A percentile compares a stretch with the other conserved stretches of the same genome.
Conservation (phyloP, 2,329 filamentous ascomycete genomes). For the Colletotrichum sp. region DNA sequence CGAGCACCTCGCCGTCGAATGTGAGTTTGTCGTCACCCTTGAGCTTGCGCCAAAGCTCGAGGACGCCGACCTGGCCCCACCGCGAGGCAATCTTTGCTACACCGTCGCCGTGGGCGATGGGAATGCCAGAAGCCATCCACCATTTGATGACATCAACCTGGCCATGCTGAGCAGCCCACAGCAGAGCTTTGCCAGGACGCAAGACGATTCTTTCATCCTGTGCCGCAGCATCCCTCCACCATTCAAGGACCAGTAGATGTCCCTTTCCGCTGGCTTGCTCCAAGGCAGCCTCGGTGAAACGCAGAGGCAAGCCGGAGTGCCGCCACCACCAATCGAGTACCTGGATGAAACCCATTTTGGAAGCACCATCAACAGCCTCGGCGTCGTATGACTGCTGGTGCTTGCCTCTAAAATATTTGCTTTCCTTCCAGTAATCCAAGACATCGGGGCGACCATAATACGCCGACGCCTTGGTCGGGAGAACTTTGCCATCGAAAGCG, state of each 20-base stretch:
- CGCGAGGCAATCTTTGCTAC: conserved; percentile 85
- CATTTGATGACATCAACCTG: conserved; percentile 79
- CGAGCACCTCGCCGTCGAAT: conserved; percentile 83
- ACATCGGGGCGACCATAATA: conserved; percentile 86
- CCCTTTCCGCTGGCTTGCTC: conserved; percentile 88
- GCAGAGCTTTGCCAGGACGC: conserved; percentile 83
- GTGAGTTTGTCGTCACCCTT: conserved; percentile 71
- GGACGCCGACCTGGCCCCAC: conserved; percentile 82
- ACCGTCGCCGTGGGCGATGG: conserved; percentile 79
- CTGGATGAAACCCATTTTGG: conserved; percentile 81
- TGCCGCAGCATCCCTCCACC: conserved; percentile 81
- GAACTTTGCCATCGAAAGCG: conserved; percentile 82
- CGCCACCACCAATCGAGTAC: conserved; percentile 93
- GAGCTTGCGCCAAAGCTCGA: conserved; percentile 79
- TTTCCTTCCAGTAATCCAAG: conserved; percentile 89
- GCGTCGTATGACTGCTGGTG: conserved; percentile 71
- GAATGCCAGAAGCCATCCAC: conserved; percentile 85
- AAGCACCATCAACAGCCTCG: conserved; percentile 87
- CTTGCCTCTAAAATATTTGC: conserved; percentile 81
- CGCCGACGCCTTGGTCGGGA: conserved; percentile 87
- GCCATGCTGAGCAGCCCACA: conserved; percentile 84
- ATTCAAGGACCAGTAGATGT: conserved; percentile 85
- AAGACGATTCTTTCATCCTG: conserved; percentile 65
- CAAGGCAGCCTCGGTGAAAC: conserved; percentile 85
- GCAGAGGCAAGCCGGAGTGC: conserved; percentile 75